Evolutionary conservation across 495 filamentous ascomycete species (phyloP).

Genomic region (Hypomontagnella submonticulosa): DNA sequence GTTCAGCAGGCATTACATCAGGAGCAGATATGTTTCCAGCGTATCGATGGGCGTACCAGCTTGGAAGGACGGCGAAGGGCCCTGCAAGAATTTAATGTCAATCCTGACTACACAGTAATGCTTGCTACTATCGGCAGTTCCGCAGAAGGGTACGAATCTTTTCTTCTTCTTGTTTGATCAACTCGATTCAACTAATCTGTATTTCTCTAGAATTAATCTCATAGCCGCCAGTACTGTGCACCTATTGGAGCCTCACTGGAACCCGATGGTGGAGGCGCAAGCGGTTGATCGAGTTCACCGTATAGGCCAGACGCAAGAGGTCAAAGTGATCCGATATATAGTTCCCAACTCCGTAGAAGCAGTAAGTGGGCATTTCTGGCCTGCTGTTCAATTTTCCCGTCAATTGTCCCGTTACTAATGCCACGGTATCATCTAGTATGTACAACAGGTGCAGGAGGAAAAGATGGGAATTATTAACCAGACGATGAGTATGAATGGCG

Average conservation of each 20-base stretch:
- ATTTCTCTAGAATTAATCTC: slow-evolving; percentile 41
- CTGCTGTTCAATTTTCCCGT: neutral
- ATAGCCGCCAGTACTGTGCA: slow-evolving; percentile 42
- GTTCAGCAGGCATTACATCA: slow-evolving; percentile 25
- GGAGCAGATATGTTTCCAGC: slow-evolving; percentile 3
- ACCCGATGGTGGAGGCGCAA: slow-evolving; percentile 48
- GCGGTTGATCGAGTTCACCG: slow-evolving; percentile 47
- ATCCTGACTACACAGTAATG: slow-evolving; percentile 15
- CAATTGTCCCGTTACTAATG: slow-evolving; percentile 7
- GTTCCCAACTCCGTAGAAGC: slow-evolving; percentile 26
- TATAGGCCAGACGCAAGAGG: slow-evolving; percentile 43
- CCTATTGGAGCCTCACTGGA: slow-evolving; percentile 50
- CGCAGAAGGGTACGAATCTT: slow-evolving; percentile 32
- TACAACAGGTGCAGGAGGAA: slow-evolving; percentile 13
- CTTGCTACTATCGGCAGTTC: slow-evolving; percentile 36
- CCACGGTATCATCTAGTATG: neutral
- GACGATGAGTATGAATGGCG: slow-evolving; percentile 2
- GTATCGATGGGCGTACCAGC: slow-evolving; percentile 1
- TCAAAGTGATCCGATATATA: slow-evolving; percentile 41
- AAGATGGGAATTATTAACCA: slow-evolving; percentile 16
- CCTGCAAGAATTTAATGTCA: slow-evolving; percentile 9
- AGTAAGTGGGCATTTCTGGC: slow-evolving; percentile 8
- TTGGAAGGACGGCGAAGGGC: slow-evolving; percentile 3
- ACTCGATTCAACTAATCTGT: slow-evolving; percentile 1
- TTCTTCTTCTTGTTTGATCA: neutral